Base-by-base conservation (phyloP, 2,329 filamentous ascomycete species). In the Aspergillus udagawae region DNA sequence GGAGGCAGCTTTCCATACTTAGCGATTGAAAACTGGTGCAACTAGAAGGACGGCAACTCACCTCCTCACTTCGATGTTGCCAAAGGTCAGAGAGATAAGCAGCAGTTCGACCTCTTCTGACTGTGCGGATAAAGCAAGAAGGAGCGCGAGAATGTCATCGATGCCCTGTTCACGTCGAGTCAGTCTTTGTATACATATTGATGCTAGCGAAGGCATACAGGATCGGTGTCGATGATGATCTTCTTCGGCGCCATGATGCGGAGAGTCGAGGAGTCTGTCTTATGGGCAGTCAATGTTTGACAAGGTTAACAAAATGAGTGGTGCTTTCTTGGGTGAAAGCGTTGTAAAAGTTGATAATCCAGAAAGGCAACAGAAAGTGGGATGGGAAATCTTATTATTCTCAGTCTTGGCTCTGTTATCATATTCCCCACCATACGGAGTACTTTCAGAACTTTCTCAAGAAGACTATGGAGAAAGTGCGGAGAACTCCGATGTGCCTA, bases 191-290 rank as follows among this genome's bases (percentile, higher is more conserved):
- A 27, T 27, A 25, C 12, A 12, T 12, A 23, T 3, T 27, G 14
- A 23, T 17, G 32, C 45, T 35, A 9, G 9, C 14, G 20, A 51
- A 42, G 27, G 2, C 14, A 64, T 80, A 90, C 92, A 78, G 93
- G 93, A 72, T 97, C 94, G 2, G 93, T 97, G 71, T 99, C 94
- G 68, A 99, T 94, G 67, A 99, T 97, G 65, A 99, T 87, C 68
- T 88, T 86, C 67, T 85, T 86, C 28, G 86, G 83, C 55, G 84
- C 80, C 87, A 90, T 90, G 41, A 49, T 62, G 56, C 17, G 32
- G 32, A 17, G 5, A 14, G 27, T 41, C 29, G 20, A n/a, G 10
- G 20, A 41, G 21, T 27, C 44, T 17, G 4, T 3, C 42, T 45
- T 45, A 17, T 45, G 10, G 23, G 8, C 4, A 10, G 20, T 23